Base-by-base conservation (phyloP, 345 rosid genomes). In the Conringia planisiliqua region DNA sequence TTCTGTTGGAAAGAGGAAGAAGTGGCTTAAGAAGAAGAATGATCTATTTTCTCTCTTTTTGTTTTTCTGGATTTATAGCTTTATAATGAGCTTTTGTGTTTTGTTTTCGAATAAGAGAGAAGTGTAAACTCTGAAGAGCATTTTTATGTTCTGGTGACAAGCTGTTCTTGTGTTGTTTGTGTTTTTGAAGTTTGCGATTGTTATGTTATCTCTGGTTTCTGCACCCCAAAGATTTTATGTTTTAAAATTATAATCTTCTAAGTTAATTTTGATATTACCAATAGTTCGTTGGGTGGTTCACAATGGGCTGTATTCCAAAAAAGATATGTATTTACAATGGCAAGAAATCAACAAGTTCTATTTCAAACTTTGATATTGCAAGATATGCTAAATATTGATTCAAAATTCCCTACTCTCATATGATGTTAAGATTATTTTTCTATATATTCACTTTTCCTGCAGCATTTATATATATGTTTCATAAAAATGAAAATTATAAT, bases 1-100 rank as follows among this genome's bases (percentile, higher is more conserved):
- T 77, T 84, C 81, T 74, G 85, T 69, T 86, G 84, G 84, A 80
- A 81, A 57, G 92, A 87, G 74, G 92, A 88, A 46, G 62, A 39
- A 72, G 57, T 35, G 10, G 81, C 74, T 68, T 77, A 83, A 55
- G 85, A 78, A 71, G 85, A 73, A 62, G 85, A 81, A 43, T 64
- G 68, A 46, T 75, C 14, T 17, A 17, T 27, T 14, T 24, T 26
- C 32, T 1, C n/a, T 5, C 38, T 5, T 50, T 52, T 52, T 26
- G 0, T 12, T 5, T 52, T 52, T 26, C 35, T 52, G 32, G 10
- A 10, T 24, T 64, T 42, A 16, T 44, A 7, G 16, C 17, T 16
- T 9, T 33, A 13, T 44, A 11, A 8, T 50, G 7, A 4, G 4
- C 13, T 30, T 69, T 26, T 50, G 18, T 61, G 18, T 59, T 62